Conservation (phyloP, 495 filamentous ascomycete species). For the Saxophila tyrrhenica region DNA sequence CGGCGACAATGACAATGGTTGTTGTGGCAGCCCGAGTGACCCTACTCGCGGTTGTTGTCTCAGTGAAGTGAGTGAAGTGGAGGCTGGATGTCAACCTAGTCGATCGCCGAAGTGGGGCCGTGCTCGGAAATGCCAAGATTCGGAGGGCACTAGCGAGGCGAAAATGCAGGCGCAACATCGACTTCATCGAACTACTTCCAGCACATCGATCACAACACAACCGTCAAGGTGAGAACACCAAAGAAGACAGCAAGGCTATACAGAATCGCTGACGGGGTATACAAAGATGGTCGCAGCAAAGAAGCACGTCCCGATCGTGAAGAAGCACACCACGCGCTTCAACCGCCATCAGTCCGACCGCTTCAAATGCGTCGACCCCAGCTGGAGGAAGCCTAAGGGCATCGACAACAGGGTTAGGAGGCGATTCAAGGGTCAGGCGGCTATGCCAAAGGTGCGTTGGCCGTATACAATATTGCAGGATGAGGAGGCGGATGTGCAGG, state of each 20-base stretch:
- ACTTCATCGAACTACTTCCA: neutral
- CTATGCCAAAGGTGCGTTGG: constrained; percentile 87
- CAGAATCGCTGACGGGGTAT: constrained; percentile 6
- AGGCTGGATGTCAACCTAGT: no score
- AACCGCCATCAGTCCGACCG: constrained; percentile 92
- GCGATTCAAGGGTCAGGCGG: constrained; percentile 86
- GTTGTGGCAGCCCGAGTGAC: no score
- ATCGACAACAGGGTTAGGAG: constrained; percentile 88
- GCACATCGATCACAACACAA: neutral
- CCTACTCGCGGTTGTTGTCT: no score
- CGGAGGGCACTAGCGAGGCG: no score
- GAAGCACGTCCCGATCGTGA: constrained; percentile 97
- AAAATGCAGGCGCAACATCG: neutral
- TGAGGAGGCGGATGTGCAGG: neutral
- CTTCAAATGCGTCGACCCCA: constrained; percentile 76
- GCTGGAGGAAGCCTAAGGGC: constrained; percentile 99
- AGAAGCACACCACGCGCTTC: constrained; percentile 95
- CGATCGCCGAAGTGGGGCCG: no score
- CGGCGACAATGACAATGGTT: no score
- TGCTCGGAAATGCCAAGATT: no score
- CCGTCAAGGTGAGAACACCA: neutral
- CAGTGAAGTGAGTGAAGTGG: no score
- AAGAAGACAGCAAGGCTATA: neutral
- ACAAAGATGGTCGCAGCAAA: constrained; percentile 91
- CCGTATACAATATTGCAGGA: neutral